Conservation (phyloP, 2,329 filamentous ascomycete genomes). For the Alternaria infectoria region DNA sequence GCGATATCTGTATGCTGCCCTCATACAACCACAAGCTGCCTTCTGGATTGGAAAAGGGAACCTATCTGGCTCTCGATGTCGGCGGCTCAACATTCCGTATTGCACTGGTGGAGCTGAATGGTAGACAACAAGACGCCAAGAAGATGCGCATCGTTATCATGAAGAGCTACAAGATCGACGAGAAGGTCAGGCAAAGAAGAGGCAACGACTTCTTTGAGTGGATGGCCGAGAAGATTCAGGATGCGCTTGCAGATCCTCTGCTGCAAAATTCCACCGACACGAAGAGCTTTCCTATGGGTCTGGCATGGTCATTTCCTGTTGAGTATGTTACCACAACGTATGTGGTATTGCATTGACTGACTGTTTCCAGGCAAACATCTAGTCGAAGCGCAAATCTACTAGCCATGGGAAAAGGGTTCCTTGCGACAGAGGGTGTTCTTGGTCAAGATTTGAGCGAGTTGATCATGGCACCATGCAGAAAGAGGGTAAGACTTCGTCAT, state of each 20-base stretch:
- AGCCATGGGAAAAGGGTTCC: slow-evolving; percentile 70
- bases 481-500: slow-evolving; percentile 46
- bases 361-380: slow-evolving; percentile 60
- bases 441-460: slow-evolving; percentile 66
- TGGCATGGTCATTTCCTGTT: slow-evolving; percentile 72
- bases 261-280: slow-evolving; percentile 46
- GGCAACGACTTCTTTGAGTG: slow-evolving; percentile 69
- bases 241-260: slow-evolving; percentile 55
- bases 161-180: slow-evolving; percentile 63
- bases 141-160: slow-evolving; percentile 63
- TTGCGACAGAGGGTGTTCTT: slow-evolving; percentile 63
- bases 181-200: slow-evolving; percentile 60
- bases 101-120: slow-evolving; percentile 63
- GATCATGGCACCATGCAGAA: slow-evolving; percentile 64
- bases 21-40: slow-evolving; percentile 69
- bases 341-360: slow-evolving; percentile 16
- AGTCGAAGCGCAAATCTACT: slow-evolving; percentile 63
- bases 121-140: slow-evolving; percentile 52
- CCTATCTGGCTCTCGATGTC: slow-evolving; percentile 67
- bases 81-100: slow-evolving; percentile 71
- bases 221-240: slow-evolving; percentile 67
- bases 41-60: slow-evolving; percentile 64
- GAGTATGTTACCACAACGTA: slow-evolving; percentile 49
- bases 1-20: slow-evolving; percentile 68
- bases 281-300: slow-evolving; percentile 61